phyloP scores from a whole-genome alignment of 371 early-diverging fungal species.

The Rhizopus sp. region DNA sequence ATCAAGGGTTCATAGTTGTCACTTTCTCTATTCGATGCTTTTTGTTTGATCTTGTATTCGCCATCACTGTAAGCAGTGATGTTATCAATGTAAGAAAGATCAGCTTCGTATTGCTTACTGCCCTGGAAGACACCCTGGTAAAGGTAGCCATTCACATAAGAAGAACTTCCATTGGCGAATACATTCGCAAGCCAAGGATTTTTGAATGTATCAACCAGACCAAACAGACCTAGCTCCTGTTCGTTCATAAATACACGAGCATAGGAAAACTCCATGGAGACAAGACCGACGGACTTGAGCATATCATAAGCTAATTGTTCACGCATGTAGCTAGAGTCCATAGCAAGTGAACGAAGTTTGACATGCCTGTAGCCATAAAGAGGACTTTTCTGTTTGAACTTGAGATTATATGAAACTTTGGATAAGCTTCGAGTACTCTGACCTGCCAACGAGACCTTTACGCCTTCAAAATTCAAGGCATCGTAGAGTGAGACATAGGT shows the following conservation, averaged over 20 bases:
- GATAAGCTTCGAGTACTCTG: slow-evolving; percentile 30
- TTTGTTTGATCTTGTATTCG: slow-evolving; percentile 31
- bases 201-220: slow-evolving; percentile 36
- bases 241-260: slow-evolving; percentile 38
- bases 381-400: slow-evolving; percentile 17
- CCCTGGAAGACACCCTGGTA: slow-evolving; percentile 27
- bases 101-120: slow-evolving; percentile 9
- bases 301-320: slow-evolving; percentile 35
- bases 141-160: slow-evolving; percentile 34
- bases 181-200: slow-evolving; percentile 44
- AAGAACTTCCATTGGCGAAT: slow-evolving; percentile 30
- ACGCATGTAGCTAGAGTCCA: slow-evolving; percentile 42
- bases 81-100: slow-evolving; percentile 24
- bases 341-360: slow-evolving; percentile 34
- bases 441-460: slow-evolving; percentile 27
- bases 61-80: slow-evolving; percentile 26
- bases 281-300: slow-evolving; percentile 27
- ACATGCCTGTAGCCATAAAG: slow-evolving; percentile 35
- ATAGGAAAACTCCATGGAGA: slow-evolving; percentile 27
- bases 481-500: slow-evolving; percentile 23
- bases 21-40: slow-evolving; percentile 4
- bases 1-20: slow-evolving; percentile 26
- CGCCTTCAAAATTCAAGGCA: slow-evolving; percentile 11
- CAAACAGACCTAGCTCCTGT: slow-evolving; percentile 39
- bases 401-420: slow-evolving; percentile 29